Base-by-base conservation (phyloP, 108 stramenopile genomes). In the Aureococcus anophagefferens region DNA sequence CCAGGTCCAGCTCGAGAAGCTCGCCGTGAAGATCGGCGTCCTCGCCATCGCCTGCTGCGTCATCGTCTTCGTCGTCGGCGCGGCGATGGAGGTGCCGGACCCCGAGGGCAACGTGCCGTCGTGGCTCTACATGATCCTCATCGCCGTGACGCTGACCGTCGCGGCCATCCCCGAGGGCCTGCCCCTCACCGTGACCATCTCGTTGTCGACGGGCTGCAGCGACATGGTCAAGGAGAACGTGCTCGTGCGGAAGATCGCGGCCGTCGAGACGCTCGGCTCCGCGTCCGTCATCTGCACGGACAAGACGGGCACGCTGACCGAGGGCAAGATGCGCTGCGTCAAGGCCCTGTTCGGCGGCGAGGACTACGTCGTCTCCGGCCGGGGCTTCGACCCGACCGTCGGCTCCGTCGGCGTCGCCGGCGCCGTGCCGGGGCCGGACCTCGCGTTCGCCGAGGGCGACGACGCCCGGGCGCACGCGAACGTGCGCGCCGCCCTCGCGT, bases 291-390 rank as follows among this genome's bases (percentile, higher is more conserved):
- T 83, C 34, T 79, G 80, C 81, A 75, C 79, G 30, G 86, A 86
- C 83, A 86, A 86, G 80, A 86, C 86, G 13, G 86, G 86, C 46
- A 86, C 86, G 29, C 79, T 86, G 17, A 86, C 86, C 30, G 72
- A 83, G 70, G 83, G 83, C 79, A 70, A 77, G 64, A 85, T 85
- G 86, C 81, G 84, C 17, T 84, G 83, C 32, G 30, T 69, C 34
- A 31, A 33, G 28, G 65, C 33, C 28, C 33, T 35, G 0, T 30
- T 68, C 45, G 66, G n/a, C 29, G 40, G 30, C 40, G 37, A 30
- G 7, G 37, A 40, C 37, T 40, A n/a, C 66, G 33, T 30, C 59
- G 62, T 35, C 66, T 33, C 65, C 30, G 65, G 35, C 45, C 18
- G 31, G 44, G 30, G 33, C 66, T 40, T 40, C 11, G 46, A 62